These are phyloP conservation scores for Colletotrichum viniferum DNA, from an alignment of 2,329 filamentous ascomycete genomes.

Conservation along the genomic window DNA sequence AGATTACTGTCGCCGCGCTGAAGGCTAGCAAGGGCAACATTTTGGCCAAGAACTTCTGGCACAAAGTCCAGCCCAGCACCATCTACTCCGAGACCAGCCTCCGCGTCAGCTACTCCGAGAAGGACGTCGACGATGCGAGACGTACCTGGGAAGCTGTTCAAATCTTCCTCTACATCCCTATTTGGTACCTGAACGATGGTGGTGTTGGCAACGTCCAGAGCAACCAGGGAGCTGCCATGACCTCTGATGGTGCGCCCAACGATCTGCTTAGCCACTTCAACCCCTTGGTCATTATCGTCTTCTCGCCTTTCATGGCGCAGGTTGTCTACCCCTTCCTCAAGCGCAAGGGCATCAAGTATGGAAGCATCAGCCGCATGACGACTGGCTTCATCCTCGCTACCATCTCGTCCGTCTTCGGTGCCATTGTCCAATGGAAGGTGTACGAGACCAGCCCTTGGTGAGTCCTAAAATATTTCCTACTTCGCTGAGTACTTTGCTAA, in stretches of 20 bases:
- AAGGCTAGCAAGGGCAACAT: conserved; percentile 58
- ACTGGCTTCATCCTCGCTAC: conserved; percentile 57
- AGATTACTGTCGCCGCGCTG: conserved; percentile 57
- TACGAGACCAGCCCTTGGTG: conserved; percentile 58
- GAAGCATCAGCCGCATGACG: conserved; percentile 61
- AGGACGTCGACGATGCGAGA: conserved; percentile 69
- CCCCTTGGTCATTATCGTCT: conserved; percentile 62
- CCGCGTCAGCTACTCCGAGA: conserved; percentile 65
- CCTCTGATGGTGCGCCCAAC: conserved; percentile 58
- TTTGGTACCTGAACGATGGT: conserved; percentile 44
- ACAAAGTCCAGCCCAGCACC: conserved; percentile 60
- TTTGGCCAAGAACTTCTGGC: conserved; percentile 61
- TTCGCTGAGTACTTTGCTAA: neutral
- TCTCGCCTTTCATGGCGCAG: conserved; percentile 56
- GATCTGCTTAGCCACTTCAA: conserved; percentile 66
- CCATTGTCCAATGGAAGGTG: conserved; percentile 62
- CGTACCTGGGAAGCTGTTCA: conserved; percentile 51
- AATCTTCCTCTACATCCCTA: conserved; percentile 46
- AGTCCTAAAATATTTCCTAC: neutral
- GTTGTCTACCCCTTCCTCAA: conserved; percentile 62
- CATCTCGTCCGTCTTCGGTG: conserved; percentile 58
- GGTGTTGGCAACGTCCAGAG: conserved; percentile 39
- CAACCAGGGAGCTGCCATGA: conserved; percentile 47
- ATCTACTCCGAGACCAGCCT: conserved; percentile 44
- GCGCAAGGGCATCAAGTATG: conserved; percentile 56